phyloP scores from a whole-genome alignment of 768 basidiomycete genomes.

The Lactifluus hygrophoroides region DNA sequence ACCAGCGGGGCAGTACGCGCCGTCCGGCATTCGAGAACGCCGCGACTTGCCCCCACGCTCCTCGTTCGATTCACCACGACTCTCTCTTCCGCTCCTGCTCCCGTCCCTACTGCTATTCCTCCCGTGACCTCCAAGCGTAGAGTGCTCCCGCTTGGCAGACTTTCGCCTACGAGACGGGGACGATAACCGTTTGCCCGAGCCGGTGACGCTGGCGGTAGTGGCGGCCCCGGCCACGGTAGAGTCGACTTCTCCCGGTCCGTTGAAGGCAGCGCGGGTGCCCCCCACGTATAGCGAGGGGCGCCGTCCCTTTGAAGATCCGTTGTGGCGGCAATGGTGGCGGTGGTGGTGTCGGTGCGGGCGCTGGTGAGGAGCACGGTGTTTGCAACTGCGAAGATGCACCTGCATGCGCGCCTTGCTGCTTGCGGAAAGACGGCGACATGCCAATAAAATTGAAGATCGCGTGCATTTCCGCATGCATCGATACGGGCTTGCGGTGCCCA shows the following conservation, averaged over 20 bases:
- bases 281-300: conserved; percentile 18
- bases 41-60: background rate
- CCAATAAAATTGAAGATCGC: conserved; percentile 44
- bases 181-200: background rate
- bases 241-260: background rate
- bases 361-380: background rate
- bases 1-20: background rate
- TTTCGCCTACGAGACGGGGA: conserved; percentile 1
- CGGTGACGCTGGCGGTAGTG: no score
- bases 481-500: conserved; percentile 36
- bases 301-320: conserved; percentile 15
- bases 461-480: conserved; percentile 58
- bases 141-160: background rate
- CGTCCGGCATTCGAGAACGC: background rate
- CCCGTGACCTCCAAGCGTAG: conserved; percentile 9
- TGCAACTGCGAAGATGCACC: conserved; percentile 22
- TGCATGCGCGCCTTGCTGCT: conserved; percentile 32
- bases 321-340: conserved; percentile 21
- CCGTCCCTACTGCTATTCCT: background rate
- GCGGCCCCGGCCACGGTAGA: no score
- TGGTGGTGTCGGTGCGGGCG: conserved; percentile 20
- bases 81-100: background rate
- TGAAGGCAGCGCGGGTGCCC: conserved; percentile 17
- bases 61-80: background rate
- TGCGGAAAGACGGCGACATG: conserved; percentile 44